Percentiles rank a stretch among this genome's conserved stretches.
These are phyloP conservation scores for Fusarium cyanostomum DNA, from an alignment of 2,329 filamentous ascomycete genomes.

Conservation along the genomic window DNA sequence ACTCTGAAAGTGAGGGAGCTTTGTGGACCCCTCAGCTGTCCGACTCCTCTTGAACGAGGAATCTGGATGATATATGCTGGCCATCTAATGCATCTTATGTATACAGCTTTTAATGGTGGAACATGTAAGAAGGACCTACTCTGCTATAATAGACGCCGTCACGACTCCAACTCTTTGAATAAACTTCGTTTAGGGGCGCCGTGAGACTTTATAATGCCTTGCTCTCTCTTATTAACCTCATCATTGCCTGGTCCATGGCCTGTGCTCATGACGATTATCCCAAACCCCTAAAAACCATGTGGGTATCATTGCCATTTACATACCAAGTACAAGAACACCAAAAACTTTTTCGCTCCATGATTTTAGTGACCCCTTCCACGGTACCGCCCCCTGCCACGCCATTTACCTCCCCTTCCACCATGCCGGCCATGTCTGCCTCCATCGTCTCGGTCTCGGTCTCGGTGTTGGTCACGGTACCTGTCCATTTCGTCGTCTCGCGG, in stretches of 20 bases:
- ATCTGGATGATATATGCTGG: slow-evolving; percentile 20
- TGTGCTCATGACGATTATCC: not conserved
- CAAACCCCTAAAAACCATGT: not conserved
- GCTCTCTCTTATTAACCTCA: slow-evolving; percentile 1
- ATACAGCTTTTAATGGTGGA: slow-evolving; percentile 37
- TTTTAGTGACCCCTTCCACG: slow-evolving; percentile 48
- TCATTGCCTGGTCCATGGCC: not conserved
- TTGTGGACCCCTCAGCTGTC: slow-evolving; percentile 54
- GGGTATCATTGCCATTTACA: slow-evolving; percentile 31
- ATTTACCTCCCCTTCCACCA: slow-evolving; percentile 50
- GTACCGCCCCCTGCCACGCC: slow-evolving; percentile 52
- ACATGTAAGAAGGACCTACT: slow-evolving; percentile 39
- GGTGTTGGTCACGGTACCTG: slow-evolving; percentile 48
- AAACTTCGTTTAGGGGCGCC: slow-evolving; percentile 7
- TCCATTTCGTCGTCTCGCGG: slow-evolving; percentile 52
- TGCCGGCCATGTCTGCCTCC: slow-evolving; percentile 47
- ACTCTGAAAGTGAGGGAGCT: slow-evolving; percentile 54
- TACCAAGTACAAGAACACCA: slow-evolving; percentile 14
- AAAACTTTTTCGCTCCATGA: not conserved
- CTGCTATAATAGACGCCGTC: slow-evolving; percentile 45
- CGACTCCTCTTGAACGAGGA: slow-evolving; percentile 32
- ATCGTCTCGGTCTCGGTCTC: slow-evolving; percentile 41
- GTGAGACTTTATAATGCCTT: slow-evolving; percentile 20
- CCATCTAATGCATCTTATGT: slow-evolving; percentile 23
- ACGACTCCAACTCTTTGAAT: slow-evolving; percentile 43